A percentile compares a stretch with the other conserved stretches of the same genome.
phyloP scores from a whole-genome alignment of 2,329 filamentous ascomycete species.

The Fusarium sulawesiense region DNA sequence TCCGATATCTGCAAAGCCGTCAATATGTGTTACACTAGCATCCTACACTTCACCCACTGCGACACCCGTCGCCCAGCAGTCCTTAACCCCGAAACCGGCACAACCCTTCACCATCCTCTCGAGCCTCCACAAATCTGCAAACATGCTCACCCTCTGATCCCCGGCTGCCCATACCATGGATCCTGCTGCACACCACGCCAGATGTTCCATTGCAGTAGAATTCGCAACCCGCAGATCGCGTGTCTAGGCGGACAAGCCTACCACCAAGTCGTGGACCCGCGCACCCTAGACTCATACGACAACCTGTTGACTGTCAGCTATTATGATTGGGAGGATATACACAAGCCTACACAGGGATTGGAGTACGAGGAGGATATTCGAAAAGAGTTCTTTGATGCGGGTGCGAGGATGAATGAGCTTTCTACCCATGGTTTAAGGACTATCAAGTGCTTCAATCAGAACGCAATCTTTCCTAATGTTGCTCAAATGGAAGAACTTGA shows the following conservation, averaged over 20 bases:
- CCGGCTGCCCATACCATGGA: slow-evolving; percentile 13
- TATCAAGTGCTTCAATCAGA: neutral
- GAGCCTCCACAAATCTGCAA: slow-evolving; percentile 13
- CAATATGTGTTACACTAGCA: slow-evolving; percentile 24
- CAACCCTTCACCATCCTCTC: slow-evolving; percentile 21
- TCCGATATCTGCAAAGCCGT: too few species aligned
- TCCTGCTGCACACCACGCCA: slow-evolving; percentile 2
- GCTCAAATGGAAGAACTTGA: neutral
- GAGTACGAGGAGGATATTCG: slow-evolving; percentile 20
- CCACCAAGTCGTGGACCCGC: slow-evolving; percentile 9
- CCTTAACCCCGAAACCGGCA: slow-evolving; percentile 4
- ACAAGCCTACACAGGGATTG: neutral
- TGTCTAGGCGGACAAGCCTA: slow-evolving; percentile 23
- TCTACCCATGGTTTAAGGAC: neutral
- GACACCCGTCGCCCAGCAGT: slow-evolving; percentile 27
- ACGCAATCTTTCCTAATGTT: accelerated
- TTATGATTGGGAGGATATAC: neutral
- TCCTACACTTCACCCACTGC: slow-evolving; percentile 27
- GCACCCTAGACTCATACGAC: neutral
- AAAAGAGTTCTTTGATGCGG: slow-evolving; percentile 18
- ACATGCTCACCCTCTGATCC: neutral
- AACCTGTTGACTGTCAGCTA: neutral
- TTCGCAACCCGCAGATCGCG: neutral
- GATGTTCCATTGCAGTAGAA: neutral
- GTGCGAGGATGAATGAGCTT: slow-evolving; percentile 5